Evolutionary conservation across 2,329 filamentous ascomycete genomes (phyloP).

Genomic region (Penicillium sp.): DNA sequence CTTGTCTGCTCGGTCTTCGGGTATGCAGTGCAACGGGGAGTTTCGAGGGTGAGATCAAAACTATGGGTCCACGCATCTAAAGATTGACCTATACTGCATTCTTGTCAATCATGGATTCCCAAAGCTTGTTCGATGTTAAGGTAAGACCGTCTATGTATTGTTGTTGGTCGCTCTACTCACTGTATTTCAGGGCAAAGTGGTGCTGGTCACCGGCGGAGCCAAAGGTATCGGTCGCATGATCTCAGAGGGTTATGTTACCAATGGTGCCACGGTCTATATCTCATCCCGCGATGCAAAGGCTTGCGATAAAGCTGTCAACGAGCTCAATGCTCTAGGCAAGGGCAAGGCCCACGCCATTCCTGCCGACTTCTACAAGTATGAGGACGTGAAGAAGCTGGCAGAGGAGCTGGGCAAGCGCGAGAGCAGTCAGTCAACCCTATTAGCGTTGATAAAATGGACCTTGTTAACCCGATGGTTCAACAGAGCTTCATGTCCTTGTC

Average conservation of each 20-base stretch:
- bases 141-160: slow-evolving; percentile 51
- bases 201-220: slow-evolving; percentile 52
- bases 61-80: slow-evolving; percentile 4
- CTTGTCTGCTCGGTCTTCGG: slow-evolving; percentile 24
- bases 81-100: neutral
- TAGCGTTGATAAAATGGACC: neutral
- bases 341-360: slow-evolving; percentile 52
- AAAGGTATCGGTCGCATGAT: slow-evolving; percentile 56
- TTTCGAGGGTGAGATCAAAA: slow-evolving; percentile 10
- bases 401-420: slow-evolving; percentile 49
- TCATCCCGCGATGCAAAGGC: slow-evolving; percentile 54
- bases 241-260: slow-evolving; percentile 53
- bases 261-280: slow-evolving; percentile 54
- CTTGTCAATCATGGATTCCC: slow-evolving; percentile 50
- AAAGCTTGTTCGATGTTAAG: slow-evolving; percentile 59
- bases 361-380: slow-evolving; percentile 53
- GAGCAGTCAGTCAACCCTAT: slow-evolving; percentile 57
- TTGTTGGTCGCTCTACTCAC: slow-evolving; percentile 43
- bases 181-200: slow-evolving; percentile 41
- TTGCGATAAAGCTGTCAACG: slow-evolving; percentile 45
- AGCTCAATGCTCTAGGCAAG: slow-evolving; percentile 52
- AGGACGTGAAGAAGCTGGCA: slow-evolving; percentile 49
- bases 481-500: slow-evolving; percentile 49
- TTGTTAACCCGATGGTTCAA: slow-evolving; percentile 7
- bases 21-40: slow-evolving; percentile 15